Evolutionary conservation across 2,329 filamentous ascomycete genomes (phyloP).

Genomic region (Aspergillus clavatus): DNA sequence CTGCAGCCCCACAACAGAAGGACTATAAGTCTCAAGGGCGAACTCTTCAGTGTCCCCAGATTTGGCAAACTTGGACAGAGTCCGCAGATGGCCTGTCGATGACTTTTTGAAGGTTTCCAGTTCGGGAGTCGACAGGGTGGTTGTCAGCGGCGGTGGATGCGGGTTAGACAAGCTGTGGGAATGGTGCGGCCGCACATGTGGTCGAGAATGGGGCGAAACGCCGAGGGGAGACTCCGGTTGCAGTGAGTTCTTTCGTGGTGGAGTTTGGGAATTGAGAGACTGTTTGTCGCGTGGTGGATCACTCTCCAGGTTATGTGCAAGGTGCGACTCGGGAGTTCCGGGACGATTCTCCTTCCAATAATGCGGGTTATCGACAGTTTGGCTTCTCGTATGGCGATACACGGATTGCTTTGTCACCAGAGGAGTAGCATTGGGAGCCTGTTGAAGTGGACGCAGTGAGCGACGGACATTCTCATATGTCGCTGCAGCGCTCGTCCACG

Average conservation of each 20-base stretch:
- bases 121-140: constrained; percentile 62
- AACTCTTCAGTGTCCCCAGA: constrained; percentile 74
- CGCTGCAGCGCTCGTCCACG: constrained; percentile 50
- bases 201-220: constrained; percentile 26
- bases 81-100: constrained; percentile 81
- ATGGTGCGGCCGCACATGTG: constrained; percentile 27
- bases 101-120: constrained; percentile 80
- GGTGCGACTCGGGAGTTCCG: constrained; percentile 29
- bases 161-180: constrained; percentile 28
- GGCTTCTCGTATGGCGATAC: constrained; percentile 50
- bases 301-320: constrained; percentile 25
- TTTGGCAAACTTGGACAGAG: constrained; percentile 76
- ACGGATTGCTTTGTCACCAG: constrained; percentile 29
- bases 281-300: constrained; percentile 22
- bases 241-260: constrained; percentile 19
- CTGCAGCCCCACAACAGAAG: constrained; percentile 83
- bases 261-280: constrained; percentile 19
- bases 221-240: constrained; percentile 22
- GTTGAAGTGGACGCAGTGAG: constrained; percentile 69
- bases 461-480: constrained; percentile 69
- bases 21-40: constrained; percentile 67
- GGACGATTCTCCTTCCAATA: constrained; percentile 31
- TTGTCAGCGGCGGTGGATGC: constrained; percentile 29
- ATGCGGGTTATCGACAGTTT: constrained; percentile 58
- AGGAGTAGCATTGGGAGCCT: constrained; percentile 53